Conservation (phyloP, 2,329 filamentous ascomycete genomes). For the Pleomassaria siparia region DNA sequence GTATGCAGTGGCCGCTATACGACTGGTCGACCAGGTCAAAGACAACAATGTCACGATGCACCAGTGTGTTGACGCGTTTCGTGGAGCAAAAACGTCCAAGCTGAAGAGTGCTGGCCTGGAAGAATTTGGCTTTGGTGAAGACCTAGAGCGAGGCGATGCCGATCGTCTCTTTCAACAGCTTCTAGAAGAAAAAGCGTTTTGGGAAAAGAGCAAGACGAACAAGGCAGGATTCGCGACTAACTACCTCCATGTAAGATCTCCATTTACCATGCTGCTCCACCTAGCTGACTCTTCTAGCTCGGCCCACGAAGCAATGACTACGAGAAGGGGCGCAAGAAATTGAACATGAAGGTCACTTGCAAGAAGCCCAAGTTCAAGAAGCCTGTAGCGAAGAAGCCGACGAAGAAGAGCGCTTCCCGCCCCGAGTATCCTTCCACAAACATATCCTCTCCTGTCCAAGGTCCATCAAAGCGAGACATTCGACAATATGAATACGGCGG, state of each 20-base stretch:
- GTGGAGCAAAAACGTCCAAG: conserved; percentile 66
- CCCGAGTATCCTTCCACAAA: conserved; percentile 64
- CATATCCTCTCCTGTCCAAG: conserved; percentile 64
- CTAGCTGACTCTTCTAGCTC: conserved; percentile 35
- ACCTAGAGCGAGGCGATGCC: conserved; percentile 72
- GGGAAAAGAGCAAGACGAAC: conserved; percentile 69
- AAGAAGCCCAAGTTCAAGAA: conserved; percentile 22
- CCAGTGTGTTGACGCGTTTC: conserved; percentile 82
- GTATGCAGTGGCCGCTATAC: conserved; percentile 70
- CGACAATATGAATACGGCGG: conserved; percentile 26
- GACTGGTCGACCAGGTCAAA: conserved; percentile 63
- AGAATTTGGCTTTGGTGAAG: conserved; percentile 67
- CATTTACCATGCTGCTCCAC: not conserved
- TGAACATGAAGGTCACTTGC: conserved; percentile 59
- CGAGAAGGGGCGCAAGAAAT: conserved; percentile 24
- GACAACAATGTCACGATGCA: conserved; percentile 62
- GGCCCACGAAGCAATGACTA: conserved; percentile 52
- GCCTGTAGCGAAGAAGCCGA: conserved; percentile 30
- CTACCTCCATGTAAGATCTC: conserved; percentile 65
- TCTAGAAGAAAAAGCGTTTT: conserved; percentile 70
- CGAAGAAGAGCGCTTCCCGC: conserved; percentile 28
- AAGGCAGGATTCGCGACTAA: conserved; percentile 68
- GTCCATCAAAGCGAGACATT: conserved; percentile 44
- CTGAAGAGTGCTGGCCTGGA: conserved; percentile 56
- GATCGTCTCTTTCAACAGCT: conserved; percentile 83